Evolutionary conservation across 257 asterid genomes (phyloP), one percentile per base, ranked within the genome.

Genomic region (Lantana camara): DNA sequence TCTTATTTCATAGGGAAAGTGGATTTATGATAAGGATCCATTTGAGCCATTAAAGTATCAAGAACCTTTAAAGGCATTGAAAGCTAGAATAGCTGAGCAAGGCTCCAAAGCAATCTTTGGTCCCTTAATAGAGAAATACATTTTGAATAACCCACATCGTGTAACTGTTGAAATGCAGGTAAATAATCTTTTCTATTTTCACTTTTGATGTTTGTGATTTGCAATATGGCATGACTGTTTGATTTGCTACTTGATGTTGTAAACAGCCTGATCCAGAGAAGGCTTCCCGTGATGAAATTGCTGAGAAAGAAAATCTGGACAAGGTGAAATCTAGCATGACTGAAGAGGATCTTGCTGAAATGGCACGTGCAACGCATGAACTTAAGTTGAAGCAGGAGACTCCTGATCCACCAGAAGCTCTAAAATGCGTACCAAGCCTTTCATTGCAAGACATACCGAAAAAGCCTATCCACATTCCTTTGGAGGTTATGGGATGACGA

Each of bases 161-260:
- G 99, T 88, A 54, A 84, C 97, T 13, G 80, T 94, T 62, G 97
- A 94, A 77, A 94, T 94, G 99, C 96, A 90, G 97, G 99, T 93
- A 71, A 72, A n/a, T n/a, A n/a, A 2, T 58, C 48, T 19, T 60
- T 53, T 38, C 48, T 17, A 35, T 4, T 69, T 52, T 64, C 59
- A 66, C 64, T 64, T 37, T 24, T 64, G 59, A 50, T 66, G 37
- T 61, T 71, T 41, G 30, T 37, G 29, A 51, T 59, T 60, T 74
- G 67, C 44, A 40, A 42, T 23, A 22, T 68, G 37, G 24, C 63
- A 17, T 37, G 44, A 27, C 54, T 59, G 45, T 64, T 48, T 50
- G 38, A 60, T 70, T 52, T 57, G 69, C 60, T 78, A 55, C 50
- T 65, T 51, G 29, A 19, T 65, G 59, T 64, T 72, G 37, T 76